Conservation (phyloP, 768 basidiomycete genomes). For the Obba rivulosa region DNA sequence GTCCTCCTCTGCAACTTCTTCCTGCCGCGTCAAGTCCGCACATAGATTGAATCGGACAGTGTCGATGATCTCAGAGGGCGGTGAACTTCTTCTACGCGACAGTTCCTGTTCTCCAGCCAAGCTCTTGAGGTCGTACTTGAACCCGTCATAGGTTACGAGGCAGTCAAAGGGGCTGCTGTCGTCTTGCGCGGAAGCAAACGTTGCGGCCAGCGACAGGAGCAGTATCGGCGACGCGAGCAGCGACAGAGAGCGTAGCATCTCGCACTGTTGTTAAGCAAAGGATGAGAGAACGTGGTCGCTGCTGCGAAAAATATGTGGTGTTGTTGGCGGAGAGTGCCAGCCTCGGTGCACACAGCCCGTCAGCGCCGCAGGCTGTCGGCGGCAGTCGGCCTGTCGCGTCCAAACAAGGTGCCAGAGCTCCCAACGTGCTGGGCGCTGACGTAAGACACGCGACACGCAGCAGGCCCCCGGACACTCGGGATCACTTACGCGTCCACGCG, state of each 20-base stretch:
- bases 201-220: conserved; percentile 8
- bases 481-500: conserved; percentile 16
- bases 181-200: conserved; percentile 22
- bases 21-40: conserved; percentile 43
- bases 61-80: conserved; percentile 61
- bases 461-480: conserved; percentile 15
- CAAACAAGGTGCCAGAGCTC: background rate
- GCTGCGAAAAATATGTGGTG: conserved; percentile 12
- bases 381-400: background rate
- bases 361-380: background rate
- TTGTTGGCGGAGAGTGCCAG: conserved; percentile 3
- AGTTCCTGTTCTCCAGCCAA: conserved; percentile 49
- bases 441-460: conserved; percentile 20
- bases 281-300: conserved; percentile 5
- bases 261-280: too few relatives aligned
- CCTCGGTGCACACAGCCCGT: background rate
- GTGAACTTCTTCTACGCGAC: conserved; percentile 47
- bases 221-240: conserved; percentile 5
- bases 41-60: conserved; percentile 66
- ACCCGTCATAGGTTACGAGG: conserved; percentile 31
- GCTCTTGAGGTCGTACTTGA: conserved; percentile 55
- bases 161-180: conserved; percentile 50
- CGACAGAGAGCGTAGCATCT: background rate
- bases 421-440: conserved; percentile 13
- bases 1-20: conserved; percentile 48